These are phyloP conservation scores for Trichoderma orchidacearum DNA, from an alignment of 495 filamentous ascomycete species.

Conservation along the genomic window DNA sequence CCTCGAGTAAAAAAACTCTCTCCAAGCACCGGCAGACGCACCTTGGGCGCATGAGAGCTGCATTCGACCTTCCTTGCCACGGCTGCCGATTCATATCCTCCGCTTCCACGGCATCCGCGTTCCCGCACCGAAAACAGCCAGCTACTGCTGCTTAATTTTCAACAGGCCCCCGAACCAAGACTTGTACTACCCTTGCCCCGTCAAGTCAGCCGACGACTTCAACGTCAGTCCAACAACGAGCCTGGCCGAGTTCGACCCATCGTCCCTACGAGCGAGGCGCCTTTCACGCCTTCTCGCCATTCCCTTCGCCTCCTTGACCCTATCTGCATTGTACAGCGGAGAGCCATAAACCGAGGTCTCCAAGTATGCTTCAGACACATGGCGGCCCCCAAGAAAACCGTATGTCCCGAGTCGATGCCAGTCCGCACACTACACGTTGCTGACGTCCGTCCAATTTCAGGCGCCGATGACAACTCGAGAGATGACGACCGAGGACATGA, in stretches of 20 bases:
- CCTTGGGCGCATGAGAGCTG: background rate
- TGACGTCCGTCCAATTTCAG: slow-evolving; percentile 13
- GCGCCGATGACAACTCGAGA: slow-evolving; percentile 28
- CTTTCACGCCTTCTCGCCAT: background rate
- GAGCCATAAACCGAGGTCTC: slow-evolving; percentile 3
- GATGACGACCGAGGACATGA: slow-evolving; percentile 16
- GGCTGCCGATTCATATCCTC: background rate
- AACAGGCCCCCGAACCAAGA: too few species aligned
- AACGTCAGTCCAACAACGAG: background rate
- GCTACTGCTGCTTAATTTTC: too few species aligned
- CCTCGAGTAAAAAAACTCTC: background rate
- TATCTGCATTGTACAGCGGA: background rate
- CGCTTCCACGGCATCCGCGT: background rate
- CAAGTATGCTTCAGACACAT: slow-evolving; percentile 37
- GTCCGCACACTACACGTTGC: background rate
- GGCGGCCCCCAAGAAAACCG: slow-evolving; percentile 31
- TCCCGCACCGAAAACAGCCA: background rate
- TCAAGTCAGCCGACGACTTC: background rate
- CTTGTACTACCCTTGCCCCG: too few species aligned
- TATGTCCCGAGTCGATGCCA: slow-evolving; percentile 16
- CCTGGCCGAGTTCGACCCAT: background rate
- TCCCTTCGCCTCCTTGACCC: background rate
- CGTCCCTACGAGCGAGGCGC: background rate
- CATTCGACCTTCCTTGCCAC: background rate
- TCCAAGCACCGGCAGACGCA: background rate